A percentile compares a stretch with the other conserved stretches of the same genome.
Conservation (phyloP, 371 early-diverging fungal genomes). For the Mycotypha africana region DNA sequence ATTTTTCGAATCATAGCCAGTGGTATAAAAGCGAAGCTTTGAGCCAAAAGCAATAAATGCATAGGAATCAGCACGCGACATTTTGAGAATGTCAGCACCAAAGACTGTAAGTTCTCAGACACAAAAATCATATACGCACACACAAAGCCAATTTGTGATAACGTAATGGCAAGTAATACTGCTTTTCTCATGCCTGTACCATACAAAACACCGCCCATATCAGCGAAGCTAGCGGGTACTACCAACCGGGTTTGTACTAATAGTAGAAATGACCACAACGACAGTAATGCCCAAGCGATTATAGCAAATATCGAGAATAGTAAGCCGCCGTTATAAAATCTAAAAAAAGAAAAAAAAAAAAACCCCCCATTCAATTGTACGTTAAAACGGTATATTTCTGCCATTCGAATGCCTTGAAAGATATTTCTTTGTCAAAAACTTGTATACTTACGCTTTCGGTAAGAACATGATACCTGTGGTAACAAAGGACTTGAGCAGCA, state of each 20-base stretch:
- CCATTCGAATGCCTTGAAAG: no score
- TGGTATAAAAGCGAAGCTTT: slow-evolving; percentile 75
- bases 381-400: background rate
- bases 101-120: slow-evolving; percentile 73
- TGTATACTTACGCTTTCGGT: slow-evolving; percentile 53
- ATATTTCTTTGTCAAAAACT: background rate
- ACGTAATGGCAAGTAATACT: slow-evolving; percentile 73
- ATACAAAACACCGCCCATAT: slow-evolving; percentile 69
- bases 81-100: slow-evolving; percentile 58
- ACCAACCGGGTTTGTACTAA: slow-evolving; percentile 56
- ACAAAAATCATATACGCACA: slow-evolving; percentile 89
- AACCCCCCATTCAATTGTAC: background rate
- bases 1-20: slow-evolving; percentile 80
- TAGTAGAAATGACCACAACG: slow-evolving; percentile 56
- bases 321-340: slow-evolving; percentile 68
- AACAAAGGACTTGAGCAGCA: slow-evolving; percentile 83
- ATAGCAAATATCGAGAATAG: slow-evolving; percentile 53
- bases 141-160: slow-evolving; percentile 84
- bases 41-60: slow-evolving; percentile 62
- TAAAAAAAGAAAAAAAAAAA: slow-evolving; percentile 14
- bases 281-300: slow-evolving; percentile 50
- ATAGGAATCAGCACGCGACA: slow-evolving; percentile 47
- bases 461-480: slow-evolving; percentile 87
- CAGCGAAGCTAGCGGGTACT: slow-evolving; percentile 62
- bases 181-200: slow-evolving; percentile 66